These are phyloP conservation scores for Tricholoma bakamatsutake DNA, from an alignment of 768 basidiomycete genomes.

Conservation along the genomic window DNA sequence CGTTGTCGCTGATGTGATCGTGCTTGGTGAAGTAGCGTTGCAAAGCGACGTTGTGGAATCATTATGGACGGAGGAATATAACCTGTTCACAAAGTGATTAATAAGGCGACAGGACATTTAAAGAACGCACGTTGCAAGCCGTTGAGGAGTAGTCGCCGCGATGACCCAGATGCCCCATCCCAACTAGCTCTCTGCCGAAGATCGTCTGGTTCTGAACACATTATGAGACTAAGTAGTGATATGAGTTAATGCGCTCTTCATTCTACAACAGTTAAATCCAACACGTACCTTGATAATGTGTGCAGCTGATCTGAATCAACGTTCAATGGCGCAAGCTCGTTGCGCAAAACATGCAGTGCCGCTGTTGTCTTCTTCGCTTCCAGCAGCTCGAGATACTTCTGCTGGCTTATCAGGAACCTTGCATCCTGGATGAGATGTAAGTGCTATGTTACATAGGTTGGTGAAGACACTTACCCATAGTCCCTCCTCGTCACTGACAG, in stretches of 20 bases:
- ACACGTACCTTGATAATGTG: slow-evolving; percentile 73
- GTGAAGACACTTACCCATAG: slow-evolving; percentile 51
- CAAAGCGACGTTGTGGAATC: slow-evolving; percentile 87
- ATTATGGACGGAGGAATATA: slow-evolving; percentile 89
- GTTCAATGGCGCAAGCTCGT: slow-evolving; percentile 81
- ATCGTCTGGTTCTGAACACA: slow-evolving; percentile 86
- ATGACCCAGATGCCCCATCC: slow-evolving; percentile 84
- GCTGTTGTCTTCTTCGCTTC: slow-evolving; percentile 74
- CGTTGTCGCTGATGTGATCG: slow-evolving; percentile 69
- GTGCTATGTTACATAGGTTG: slow-evolving; percentile 1
- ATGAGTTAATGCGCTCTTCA: not conserved
- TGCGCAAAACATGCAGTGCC: slow-evolving; percentile 81
- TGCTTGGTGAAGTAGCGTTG: slow-evolving; percentile 82
- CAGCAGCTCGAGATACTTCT: slow-evolving; percentile 93
- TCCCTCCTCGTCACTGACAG: slow-evolving; percentile 61
- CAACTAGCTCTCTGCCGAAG: slow-evolving; percentile 75
- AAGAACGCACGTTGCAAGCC: slow-evolving; percentile 70
- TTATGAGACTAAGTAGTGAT: slow-evolving; percentile 60
- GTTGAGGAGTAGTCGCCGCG: slow-evolving; percentile 69
- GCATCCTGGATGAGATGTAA: slow-evolving; percentile 49
- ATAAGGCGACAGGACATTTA: not conserved
- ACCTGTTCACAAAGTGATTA: slow-evolving; percentile 36
- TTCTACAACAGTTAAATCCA: not conserved
- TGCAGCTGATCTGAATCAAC: slow-evolving; percentile 80
- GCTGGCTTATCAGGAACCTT: slow-evolving; percentile 83